These are phyloP conservation scores for Filosporella fistucella DNA, from an alignment of 495 filamentous ascomycete genomes.

Conservation along the genomic window DNA sequence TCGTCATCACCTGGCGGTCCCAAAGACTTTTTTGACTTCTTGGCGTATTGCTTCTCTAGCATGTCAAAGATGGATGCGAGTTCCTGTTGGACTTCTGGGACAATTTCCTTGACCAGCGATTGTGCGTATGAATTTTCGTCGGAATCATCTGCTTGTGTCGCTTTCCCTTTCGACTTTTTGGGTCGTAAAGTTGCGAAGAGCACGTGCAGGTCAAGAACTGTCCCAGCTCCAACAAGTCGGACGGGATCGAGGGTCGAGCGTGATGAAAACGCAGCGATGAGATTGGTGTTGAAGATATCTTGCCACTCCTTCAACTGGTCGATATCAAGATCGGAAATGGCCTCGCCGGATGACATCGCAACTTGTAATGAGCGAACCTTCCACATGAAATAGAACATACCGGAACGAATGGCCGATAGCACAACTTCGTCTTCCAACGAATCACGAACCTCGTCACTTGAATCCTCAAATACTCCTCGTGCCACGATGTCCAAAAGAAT, in stretches of 20 bases:
- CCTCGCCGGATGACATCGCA: slow-evolving; percentile 33
- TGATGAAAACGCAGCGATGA: slow-evolving; percentile 62
- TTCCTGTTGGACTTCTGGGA: slow-evolving; percentile 47
- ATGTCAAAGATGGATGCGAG: slow-evolving; percentile 69
- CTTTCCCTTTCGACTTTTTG: slow-evolving; percentile 26
- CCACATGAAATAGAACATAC: slow-evolving; percentile 95
- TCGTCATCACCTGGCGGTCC: slow-evolving; percentile 66
- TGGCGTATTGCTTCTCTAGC: slow-evolving; percentile 72
- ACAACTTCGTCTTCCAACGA: slow-evolving; percentile 73
- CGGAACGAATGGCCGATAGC: slow-evolving; percentile 61
- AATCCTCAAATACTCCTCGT: slow-evolving; percentile 58
- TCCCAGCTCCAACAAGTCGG: slow-evolving; percentile 67
- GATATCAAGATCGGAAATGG: slow-evolving; percentile 43
- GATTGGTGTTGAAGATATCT: slow-evolving; percentile 50
- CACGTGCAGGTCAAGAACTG: slow-evolving; percentile 75
- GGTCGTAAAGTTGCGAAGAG: slow-evolving; percentile 69
- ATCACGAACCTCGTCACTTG: slow-evolving; percentile 56
- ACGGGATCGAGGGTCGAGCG: slow-evolving; percentile 67
- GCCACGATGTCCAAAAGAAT: slow-evolving; percentile 62
- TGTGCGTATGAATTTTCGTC: slow-evolving; percentile 45
- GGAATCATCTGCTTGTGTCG: slow-evolving; percentile 14
- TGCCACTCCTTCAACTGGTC: slow-evolving; percentile 54
- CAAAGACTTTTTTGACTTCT: slow-evolving; percentile 58
- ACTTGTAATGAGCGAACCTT: slow-evolving; percentile 54
- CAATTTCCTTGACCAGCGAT: slow-evolving; percentile 61